Base-by-base conservation (phyloP, 2,329 filamentous ascomycete genomes). In the Pyricularia grisea region DNA sequence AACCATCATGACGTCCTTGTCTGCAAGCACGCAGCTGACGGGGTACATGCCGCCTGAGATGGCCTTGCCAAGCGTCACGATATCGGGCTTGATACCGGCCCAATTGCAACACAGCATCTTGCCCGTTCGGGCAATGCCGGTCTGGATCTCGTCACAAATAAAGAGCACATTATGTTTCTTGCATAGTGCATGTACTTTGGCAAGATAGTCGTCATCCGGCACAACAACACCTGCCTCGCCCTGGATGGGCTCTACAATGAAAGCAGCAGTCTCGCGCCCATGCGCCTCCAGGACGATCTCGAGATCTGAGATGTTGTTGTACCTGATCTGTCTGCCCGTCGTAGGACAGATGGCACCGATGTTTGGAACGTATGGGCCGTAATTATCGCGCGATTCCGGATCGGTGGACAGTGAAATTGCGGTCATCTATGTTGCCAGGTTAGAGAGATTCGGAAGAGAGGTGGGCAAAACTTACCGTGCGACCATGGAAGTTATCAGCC, bases 11-110 rank as follows among this genome's bases (percentile, higher is more conserved):
- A 98, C 85, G 69, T 97, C 94, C 81, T 91, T 93, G 75, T 89
- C 89, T 71, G 91, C 90, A 68, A 99, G 85, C 66, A 99, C 94
- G 75, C 90, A 93, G 71, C 93, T 97, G 70, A 99, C 95, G n/a
- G 95, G 95, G 81, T 99, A 99, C 91, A 98, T 95, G 79, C 95
- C 95, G 72, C 95, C 95, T 42, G 93, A 97, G 78, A 99, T 97
- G 74, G 95, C 95, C 84, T 99, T 99, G 77, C 95, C 95, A 42
- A 99, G 88, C 66, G 97, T 90, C 28, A 99, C 91, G 76, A 99
- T 86, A 78, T 99, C 95, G 58, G 94, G 95, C 84, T 94, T 96
- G 84, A 99, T 93, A 74, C 90, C 92, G 69, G 92, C 90, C 94
- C 95, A 98, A 81, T 99, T 89, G 76, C 92, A 91, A 85, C 93